Base-by-base conservation (phyloP, 768 basidiomycete species). In the Mrakia frigida region DNA sequence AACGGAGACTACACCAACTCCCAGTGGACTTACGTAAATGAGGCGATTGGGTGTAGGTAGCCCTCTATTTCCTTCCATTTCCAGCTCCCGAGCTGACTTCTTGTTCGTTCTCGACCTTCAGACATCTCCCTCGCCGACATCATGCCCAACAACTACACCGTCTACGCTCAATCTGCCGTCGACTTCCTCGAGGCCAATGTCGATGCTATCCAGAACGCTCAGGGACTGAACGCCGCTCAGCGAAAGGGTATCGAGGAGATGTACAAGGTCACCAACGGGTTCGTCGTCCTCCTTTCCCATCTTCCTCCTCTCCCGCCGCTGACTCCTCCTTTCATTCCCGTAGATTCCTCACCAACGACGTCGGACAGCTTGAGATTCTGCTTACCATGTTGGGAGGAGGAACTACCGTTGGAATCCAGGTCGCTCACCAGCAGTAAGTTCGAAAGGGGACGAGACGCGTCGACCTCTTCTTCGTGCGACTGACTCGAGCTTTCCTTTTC, bases 381-480 rank as follows among this genome's bases (percentile, higher is more conserved):
- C 67, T 83, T 9, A 81, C 80, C 59, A 80, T 82, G 80, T 79
- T 82, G 18, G 83, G 83, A 39, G 68, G 37, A 78, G 77, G 31
- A 31, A 76, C 21, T 75, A 82, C 31, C 83, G 73, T 90, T 69
- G 85, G 86, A 9, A 85, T 92, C 72, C 90, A 91, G 81, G 88
- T 88, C 11, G 90, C 89, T 1, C 81, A 90, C 25, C 90, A 91
- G 81, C 88, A 88, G 72, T 73, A 60, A 52, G 71, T 73, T 21
- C 10, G 3, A n/a, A n/a, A n/a, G n/a, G n/a, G n/a, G n/a, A n/a
- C n/a, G n/a, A 14, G n/a, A 35, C 18, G 23, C 25, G 16, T 53
- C 16, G 1, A 25, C 0, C 0, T 41, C n/a, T 41, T 25, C 31
- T 46, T n/a, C 31, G 31, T 14, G 50, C 0, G 70, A 52, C 46